Percentiles rank a stretch among this genome's conserved stretches.
phyloP scores from a whole-genome alignment of 768 basidiomycete species.

The Phanerodontia chrysosporium region DNA sequence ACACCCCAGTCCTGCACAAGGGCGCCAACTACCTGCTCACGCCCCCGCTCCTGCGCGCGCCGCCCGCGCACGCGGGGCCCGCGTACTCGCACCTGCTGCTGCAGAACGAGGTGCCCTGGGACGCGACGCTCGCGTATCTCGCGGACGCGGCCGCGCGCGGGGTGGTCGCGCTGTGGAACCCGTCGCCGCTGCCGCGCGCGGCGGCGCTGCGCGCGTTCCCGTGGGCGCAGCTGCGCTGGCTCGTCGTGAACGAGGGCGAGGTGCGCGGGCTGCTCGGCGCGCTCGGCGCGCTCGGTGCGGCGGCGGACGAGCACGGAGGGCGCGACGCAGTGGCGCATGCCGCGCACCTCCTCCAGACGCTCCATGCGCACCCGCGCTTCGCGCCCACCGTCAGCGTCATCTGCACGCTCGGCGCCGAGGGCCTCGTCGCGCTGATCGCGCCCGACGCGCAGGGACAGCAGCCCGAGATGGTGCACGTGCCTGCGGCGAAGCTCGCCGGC shows the following conservation, averaged over 20 bases:
- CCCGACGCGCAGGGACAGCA: neutral
- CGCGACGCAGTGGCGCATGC: conserved; percentile 15
- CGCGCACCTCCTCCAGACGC: conserved; percentile 17
- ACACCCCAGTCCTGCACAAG: conserved; percentile 46
- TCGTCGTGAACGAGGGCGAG: conserved; percentile 54
- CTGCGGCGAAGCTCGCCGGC: conserved; percentile 41
- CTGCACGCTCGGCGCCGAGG: conserved; percentile 52
- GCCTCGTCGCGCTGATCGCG: conserved; percentile 43
- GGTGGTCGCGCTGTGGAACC: conserved; percentile 44
- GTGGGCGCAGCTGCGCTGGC: conserved; percentile 49
- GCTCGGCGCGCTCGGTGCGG: neutral
- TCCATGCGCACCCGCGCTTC: conserved; percentile 22
- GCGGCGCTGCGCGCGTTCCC: conserved; percentile 40
- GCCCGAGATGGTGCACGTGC: conserved; percentile 29
- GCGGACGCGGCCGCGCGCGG: conserved; percentile 7
- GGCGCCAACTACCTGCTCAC: conserved; percentile 50
- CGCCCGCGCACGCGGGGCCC: conserved; percentile 22
- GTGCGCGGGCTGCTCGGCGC: conserved; percentile 24
- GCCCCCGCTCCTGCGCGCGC: conserved; percentile 22
- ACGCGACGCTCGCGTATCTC: conserved; percentile 37
- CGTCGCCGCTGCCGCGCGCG: conserved; percentile 48
- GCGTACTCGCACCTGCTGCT: conserved; percentile 47
- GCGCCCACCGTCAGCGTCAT: conserved; percentile 40
- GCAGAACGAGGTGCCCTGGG: conserved; percentile 54
- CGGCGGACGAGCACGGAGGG: neutral